Percentiles rank a stretch among this genome's conserved stretches.
Conservation (phyloP, 1,284 basidiomycete genomes). For the Boletus calvinii region DNA sequence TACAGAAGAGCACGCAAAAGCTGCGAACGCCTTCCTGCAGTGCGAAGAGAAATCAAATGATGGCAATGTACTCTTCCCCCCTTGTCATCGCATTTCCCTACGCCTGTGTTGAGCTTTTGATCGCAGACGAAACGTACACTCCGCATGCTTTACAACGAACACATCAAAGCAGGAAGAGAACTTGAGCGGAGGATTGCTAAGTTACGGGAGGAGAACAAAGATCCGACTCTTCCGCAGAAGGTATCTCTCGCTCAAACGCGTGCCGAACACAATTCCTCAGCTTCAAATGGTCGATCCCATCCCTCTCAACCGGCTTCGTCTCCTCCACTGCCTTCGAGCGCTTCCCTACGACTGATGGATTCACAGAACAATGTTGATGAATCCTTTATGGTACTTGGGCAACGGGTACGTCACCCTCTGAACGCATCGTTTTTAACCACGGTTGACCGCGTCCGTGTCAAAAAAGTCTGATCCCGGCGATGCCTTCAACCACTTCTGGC, state of each 20-base stretch:
- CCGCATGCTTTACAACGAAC: slow-evolving; percentile 69
- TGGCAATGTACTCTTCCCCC: slow-evolving; percentile 53
- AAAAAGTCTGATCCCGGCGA: slow-evolving; percentile 70
- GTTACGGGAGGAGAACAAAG: slow-evolving; percentile 68
- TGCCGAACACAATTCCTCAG: slow-evolving; percentile 30
- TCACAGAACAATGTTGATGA: slow-evolving; percentile 76
- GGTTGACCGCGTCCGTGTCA: slow-evolving; percentile 9
- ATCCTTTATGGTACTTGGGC: slow-evolving; percentile 80
- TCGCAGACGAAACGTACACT: slow-evolving; percentile 73
- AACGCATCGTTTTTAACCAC: slow-evolving; percentile 4
- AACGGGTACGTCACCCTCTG: slow-evolving; percentile 46
- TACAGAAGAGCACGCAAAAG: slow-evolving; percentile 60
- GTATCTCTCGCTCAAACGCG: slow-evolving; percentile 25
- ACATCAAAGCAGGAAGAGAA: slow-evolving; percentile 65
- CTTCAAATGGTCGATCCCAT: slow-evolving; percentile 26
- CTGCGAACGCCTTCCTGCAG: slow-evolving; percentile 68
- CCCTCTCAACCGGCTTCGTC: slow-evolving; percentile 39
- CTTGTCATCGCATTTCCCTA: slow-evolving; percentile 8
- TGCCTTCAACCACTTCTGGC: slow-evolving; percentile 84
- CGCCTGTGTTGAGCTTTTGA: slow-evolving; percentile 16
- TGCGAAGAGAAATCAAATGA: slow-evolving; percentile 70
- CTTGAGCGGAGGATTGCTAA: slow-evolving; percentile 67
- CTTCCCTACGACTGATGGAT: slow-evolving; percentile 51
- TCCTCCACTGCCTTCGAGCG: slow-evolving; percentile 41
- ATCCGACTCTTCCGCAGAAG: slow-evolving; percentile 62